phyloP scores from a whole-genome alignment of 176 grass and related monocot species.

The Luzula sylvatica region DNA sequence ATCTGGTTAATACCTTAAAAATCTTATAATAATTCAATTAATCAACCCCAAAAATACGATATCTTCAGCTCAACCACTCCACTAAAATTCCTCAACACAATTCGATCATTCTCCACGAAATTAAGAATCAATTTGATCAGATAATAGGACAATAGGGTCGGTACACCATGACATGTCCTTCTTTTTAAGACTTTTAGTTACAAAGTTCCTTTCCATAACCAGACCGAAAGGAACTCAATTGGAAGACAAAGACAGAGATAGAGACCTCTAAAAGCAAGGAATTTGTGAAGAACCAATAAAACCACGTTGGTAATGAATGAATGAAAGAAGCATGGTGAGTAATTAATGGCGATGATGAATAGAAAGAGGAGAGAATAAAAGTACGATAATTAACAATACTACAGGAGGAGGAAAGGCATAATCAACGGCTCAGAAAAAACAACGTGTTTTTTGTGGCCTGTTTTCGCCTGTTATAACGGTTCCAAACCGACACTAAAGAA shows the following conservation, averaged over 20 bases:
- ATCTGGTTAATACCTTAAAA: conserved; percentile 46
- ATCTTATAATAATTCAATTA: conserved; percentile 17
- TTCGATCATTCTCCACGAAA: conserved; percentile 13
- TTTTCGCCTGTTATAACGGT: background rate
- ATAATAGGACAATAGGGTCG: conserved; percentile 6
- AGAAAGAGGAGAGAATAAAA: background rate
- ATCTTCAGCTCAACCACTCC: conserved; percentile 79
- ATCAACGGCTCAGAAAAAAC: background rate
- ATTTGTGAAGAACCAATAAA: background rate
- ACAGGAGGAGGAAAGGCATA: background rate
- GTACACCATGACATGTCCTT: conserved; percentile 33
- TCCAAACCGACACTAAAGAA: background rate
- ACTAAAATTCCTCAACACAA: conserved; percentile 20
- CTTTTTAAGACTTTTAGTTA: conserved; percentile 11
- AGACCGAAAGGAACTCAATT: conserved; percentile 18
- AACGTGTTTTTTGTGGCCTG: conserved; percentile 1
- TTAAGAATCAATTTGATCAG: background rate
- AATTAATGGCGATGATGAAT: background rate
- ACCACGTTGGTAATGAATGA: background rate
- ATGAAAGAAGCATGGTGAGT: background rate
- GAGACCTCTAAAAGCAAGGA: too few species aligned
- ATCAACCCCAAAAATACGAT: too few species aligned
- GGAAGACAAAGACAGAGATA: conserved; percentile 13
- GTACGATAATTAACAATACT: background rate
- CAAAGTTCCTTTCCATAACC: conserved; percentile 18